Conservation (phyloP, 208 protist species). For the Acanthamoeba comandoni region DNA sequence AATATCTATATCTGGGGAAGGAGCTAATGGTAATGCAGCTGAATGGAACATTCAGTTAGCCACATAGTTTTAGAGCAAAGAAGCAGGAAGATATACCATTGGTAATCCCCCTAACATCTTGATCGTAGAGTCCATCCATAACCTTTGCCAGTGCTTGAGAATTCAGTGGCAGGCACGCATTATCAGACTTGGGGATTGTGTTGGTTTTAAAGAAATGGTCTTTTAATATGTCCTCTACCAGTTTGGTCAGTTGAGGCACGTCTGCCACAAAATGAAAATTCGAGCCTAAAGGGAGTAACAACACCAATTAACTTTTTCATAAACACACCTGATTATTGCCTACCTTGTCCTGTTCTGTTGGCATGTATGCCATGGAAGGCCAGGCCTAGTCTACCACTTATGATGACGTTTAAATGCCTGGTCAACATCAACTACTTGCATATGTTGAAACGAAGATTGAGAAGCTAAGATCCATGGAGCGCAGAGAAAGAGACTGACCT, state of each 20-base stretch:
- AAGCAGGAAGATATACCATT: too few relatives aligned
- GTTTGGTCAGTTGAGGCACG: not conserved
- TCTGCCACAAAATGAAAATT: constrained; percentile 14
- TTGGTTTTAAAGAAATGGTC: constrained; percentile 13
- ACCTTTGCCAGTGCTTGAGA: too few relatives aligned
- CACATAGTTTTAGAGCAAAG: too few relatives aligned
- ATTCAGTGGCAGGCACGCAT: too few relatives aligned
- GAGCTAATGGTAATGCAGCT: too few relatives aligned
- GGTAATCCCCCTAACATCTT: too few relatives aligned
- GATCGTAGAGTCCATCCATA: too few relatives aligned
- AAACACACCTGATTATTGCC: not conserved
- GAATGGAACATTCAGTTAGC: too few relatives aligned
- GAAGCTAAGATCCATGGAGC: not conserved
- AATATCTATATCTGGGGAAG: too few relatives aligned
- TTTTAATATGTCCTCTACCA: constrained; percentile 32
- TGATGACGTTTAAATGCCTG: constrained; percentile 39
- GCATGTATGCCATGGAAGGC: constrained; percentile 22
- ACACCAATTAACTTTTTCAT: not conserved
- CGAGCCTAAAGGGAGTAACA: not conserved
- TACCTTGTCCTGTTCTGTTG: constrained; percentile 4
- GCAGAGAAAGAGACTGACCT: not conserved
- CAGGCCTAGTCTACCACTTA: constrained; percentile 4
- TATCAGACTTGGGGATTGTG: too few relatives aligned
- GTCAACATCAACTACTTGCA: constrained; percentile 18
- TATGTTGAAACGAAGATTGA: not conserved